Conservation (phyloP, 2,329 filamentous ascomycete species). For the Colletotrichum sp. region DNA sequence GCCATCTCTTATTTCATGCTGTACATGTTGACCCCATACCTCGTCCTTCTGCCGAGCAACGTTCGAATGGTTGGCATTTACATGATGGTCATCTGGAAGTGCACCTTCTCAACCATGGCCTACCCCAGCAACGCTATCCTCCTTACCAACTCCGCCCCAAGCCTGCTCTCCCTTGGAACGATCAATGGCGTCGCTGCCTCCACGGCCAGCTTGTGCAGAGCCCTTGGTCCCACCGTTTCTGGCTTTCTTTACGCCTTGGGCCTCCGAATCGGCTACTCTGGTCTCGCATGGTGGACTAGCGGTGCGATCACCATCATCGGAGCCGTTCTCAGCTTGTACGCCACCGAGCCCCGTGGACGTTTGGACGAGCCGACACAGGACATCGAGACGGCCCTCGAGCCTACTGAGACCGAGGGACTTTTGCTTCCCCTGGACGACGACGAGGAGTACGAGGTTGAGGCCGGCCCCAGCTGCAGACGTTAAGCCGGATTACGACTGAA, state of each 20-base stretch:
- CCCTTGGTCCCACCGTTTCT: slow-evolving; percentile 87
- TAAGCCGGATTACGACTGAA: not conserved
- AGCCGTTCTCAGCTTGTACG: slow-evolving; percentile 75
- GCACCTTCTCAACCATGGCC: slow-evolving; percentile 87
- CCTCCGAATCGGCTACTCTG: slow-evolving; percentile 80
- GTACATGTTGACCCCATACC: slow-evolving; percentile 87
- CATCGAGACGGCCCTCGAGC: slow-evolving; percentile 41
- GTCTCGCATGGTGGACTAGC: slow-evolving; percentile 92
- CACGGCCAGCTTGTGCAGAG: slow-evolving; percentile 85
- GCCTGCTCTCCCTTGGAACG: slow-evolving; percentile 82
- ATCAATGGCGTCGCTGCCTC: slow-evolving; percentile 94
- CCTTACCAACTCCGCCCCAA: slow-evolving; percentile 85
- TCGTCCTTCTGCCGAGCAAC: slow-evolving; percentile 78
- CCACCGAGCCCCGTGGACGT: slow-evolving; percentile 66
- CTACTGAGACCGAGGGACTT: slow-evolving; percentile 15
- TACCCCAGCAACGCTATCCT: slow-evolving; percentile 92
- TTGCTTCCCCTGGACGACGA: not conserved
- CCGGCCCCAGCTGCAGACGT: slow-evolving; percentile 9
- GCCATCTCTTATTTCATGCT: slow-evolving; percentile 85
- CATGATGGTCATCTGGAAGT: slow-evolving; percentile 84
- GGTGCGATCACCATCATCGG: slow-evolving; percentile 78
- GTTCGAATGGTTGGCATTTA: slow-evolving; percentile 79
- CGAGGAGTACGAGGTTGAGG: not conserved
- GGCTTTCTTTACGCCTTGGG: slow-evolving; percentile 85
- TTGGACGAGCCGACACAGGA: slow-evolving; percentile 44